Evolutionary conservation across 441 rosid genomes (phyloP).

Genomic region (Euphorbia corollata): DNA sequence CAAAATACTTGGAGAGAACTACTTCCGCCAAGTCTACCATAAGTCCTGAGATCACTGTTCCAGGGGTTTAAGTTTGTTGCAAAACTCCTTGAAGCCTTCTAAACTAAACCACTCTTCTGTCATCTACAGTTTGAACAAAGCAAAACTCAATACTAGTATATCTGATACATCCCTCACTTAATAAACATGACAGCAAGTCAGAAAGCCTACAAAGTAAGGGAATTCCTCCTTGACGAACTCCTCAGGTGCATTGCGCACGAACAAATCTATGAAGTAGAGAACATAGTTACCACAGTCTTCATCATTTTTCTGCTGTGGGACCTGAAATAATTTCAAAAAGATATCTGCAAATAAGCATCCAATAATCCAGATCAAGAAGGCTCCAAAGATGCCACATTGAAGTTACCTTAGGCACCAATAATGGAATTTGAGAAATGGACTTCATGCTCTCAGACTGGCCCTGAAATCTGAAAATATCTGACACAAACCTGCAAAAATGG

Average conservation of each 20-base stretch:
- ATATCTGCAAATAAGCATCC: background rate
- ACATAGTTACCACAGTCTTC: conserved; percentile 77
- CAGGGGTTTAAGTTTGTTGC: conserved; percentile 34
- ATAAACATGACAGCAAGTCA: background rate
- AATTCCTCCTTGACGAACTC: conserved; percentile 30
- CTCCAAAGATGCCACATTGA: background rate
- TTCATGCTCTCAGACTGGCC: conserved; percentile 39
- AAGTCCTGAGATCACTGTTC: conserved; percentile 11
- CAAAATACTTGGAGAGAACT: background rate
- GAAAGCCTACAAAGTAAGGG: conserved; percentile 66
- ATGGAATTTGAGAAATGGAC: conserved; percentile 41
- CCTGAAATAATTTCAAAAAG: conserved; percentile 36
- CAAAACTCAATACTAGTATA: background rate
- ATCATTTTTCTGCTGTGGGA: conserved; percentile 70
- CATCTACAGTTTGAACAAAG: conserved; percentile 45
- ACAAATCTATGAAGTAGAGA: conserved; percentile 60
- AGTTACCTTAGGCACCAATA: conserved; percentile 58
- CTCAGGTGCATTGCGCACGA: conserved; percentile 50
- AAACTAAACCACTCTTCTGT: conserved; percentile 55
- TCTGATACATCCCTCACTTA: background rate
- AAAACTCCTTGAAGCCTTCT: conserved; percentile 38
- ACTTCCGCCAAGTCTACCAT: background rate
- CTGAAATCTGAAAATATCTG: conserved; percentile 43
- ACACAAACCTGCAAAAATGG: conserved; percentile 50
- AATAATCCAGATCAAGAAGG: background rate